Evolutionary conservation across 306 rosid species (phyloP), one percentile per base, ranked within the genome.

Genomic region (Corylus avellana): DNA sequence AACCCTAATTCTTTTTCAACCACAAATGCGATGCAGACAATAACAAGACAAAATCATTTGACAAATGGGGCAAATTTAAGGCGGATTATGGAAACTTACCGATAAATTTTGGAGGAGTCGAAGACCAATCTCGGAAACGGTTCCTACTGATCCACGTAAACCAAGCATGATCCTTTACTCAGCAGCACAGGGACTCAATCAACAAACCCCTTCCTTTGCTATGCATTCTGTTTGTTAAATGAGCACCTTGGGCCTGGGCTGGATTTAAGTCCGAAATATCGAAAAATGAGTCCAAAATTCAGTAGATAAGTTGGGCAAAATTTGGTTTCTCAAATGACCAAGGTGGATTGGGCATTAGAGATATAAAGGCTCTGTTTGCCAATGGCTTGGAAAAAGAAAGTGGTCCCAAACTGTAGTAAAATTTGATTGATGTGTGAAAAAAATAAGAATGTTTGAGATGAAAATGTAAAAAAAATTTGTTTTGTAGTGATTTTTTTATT

Each of bases 41-140:
- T 37, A 48, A 53, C 13, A 66, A 54, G 22, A 7, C 57, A 18
- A 62, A 29, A 59, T 20, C 17, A 48, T 51, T 14, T 27, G n/a
- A 63, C 18, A 44, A 12, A 79, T 7, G 17, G 17, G 27, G 32
- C 25, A 42, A 78, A 79, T 13, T 13, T 14, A 67, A 48, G 67
- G 29, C 25, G n/a, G 51, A 18, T 44, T 7, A 49, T 8, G 69
- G 48, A 68, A 54, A 84, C 85, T 83, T 42, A 90, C 94, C 12
- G 85, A 61, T 47, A 90, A 74, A 66, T 76, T 83, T 83, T 79
- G 88, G 12, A 86, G 86, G 67, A 90, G 83, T 70, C 78, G 79
- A 66, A 42, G 82, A 77, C 84, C 77, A 17, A 79, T 42, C 16
- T 88, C 80, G 7, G 89, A 83, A 67, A 78, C 70, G 2, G 68